Evolutionary conservation across 1,139 yeast genomes (phyloP), one percentile per base, ranked within the genome.

Genomic region (Yamadazyma trypodendri): DNA sequence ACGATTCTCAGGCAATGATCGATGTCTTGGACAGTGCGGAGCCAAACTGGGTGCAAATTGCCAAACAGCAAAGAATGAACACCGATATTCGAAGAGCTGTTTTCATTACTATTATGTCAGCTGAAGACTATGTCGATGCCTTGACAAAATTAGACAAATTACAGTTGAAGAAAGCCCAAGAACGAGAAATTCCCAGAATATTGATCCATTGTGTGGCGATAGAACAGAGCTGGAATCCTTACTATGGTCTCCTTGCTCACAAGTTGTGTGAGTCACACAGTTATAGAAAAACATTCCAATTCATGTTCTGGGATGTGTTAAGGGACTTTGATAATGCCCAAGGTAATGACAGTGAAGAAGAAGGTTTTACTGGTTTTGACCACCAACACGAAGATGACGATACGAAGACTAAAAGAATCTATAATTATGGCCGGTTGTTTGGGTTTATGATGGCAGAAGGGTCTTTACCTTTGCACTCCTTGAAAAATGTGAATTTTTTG

Each of bases 1-100:
- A 36, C 24, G 60, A 68, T 37, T 55, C 57, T 13, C 56, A 59
- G 14, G 72, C 68, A 1, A 56, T 77, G 46, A 66, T 69, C 46
- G 87, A 80, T 42, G 64, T 82, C 5, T 61, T 84, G 28, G 94
- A 82, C 40, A 65, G 71, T 23, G 78, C 86, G 0, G 88, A 83
- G 45, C 92, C 95, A 3, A 88, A 90, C 52, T 89, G 97, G 97
- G 64, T 83, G 60, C 90, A 83, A 46, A 68, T 92, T 30, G 97
- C 98, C 3, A 77, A 75, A 49, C 68, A 79, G 31, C 96, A 89
- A 55, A 69, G 97, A 46, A 90, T 94, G 95, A 92, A 94, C 57
- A 92, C 97, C 0, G 97, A 90, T 56, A 77, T 92, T 30, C 80
- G 98, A 63, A 76, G 96, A 43, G 97, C 97, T 1, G 81, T 94